Evolutionary conservation across 257 asterid species (phyloP).

Genomic region (Solanum gandarillasii): DNA sequence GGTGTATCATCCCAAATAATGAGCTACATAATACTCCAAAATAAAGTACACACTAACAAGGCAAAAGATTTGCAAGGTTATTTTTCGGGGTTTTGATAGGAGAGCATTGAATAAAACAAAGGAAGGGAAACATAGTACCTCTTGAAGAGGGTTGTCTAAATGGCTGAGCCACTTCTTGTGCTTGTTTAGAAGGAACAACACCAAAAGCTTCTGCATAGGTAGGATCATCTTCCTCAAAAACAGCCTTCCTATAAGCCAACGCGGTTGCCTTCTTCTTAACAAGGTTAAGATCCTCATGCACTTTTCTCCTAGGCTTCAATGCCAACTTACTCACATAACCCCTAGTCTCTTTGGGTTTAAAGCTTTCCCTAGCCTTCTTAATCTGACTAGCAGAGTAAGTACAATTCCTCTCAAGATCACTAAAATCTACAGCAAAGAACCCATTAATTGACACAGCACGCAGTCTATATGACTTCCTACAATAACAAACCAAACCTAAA

Average conservation of each 20-base stretch:
- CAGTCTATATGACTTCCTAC: conserved; percentile 55
- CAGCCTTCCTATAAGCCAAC: conserved; percentile 58
- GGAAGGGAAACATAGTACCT: conserved; percentile 32
- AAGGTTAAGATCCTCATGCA: conserved; percentile 24
- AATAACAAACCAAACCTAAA: conserved; percentile 68
- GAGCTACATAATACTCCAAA: background rate
- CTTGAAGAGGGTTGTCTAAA: conserved; percentile 33
- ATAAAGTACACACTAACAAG: background rate
- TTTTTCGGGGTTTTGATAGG: background rate
- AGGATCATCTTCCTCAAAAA: conserved; percentile 80
- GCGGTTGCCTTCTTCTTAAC: conserved; percentile 56
- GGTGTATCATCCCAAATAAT: background rate
- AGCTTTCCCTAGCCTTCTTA: conserved; percentile 49
- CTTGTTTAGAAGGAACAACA: conserved; percentile 28
- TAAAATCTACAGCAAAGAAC: conserved; percentile 51
- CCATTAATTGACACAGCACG: conserved; percentile 47
- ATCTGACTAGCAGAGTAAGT: conserved; percentile 55
- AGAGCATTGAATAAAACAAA: background rate
- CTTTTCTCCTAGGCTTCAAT: conserved; percentile 35
- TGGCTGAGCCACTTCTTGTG: conserved; percentile 41
- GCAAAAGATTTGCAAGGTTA: background rate
- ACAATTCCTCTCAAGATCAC: conserved; percentile 49
- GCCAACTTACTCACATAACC: conserved; percentile 45
- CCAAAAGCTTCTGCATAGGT: conserved; percentile 96
- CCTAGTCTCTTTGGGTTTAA: conserved; percentile 52